These are phyloP conservation scores for Lepraria neglecta DNA, from an alignment of 495 filamentous ascomycete species.

Conservation along the genomic window DNA sequence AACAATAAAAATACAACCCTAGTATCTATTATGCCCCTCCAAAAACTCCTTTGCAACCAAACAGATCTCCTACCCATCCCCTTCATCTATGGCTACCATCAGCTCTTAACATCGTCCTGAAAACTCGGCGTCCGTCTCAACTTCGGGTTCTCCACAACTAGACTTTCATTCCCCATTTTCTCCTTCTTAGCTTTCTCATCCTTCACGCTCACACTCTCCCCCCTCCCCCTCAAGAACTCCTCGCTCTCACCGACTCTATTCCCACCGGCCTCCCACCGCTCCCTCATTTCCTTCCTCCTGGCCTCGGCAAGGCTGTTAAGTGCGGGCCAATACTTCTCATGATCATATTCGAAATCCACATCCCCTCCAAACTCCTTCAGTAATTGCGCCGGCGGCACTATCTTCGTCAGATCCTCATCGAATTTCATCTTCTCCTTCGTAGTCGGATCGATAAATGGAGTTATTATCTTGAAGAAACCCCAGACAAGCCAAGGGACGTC, in stretches of 20 bases:
- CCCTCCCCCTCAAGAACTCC: conserved; percentile 65
- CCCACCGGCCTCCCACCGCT: conserved; percentile 72
- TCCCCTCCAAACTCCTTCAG: conserved; percentile 54
- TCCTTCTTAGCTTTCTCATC: conserved; percentile 9
- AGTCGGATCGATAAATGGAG: conserved; percentile 88
- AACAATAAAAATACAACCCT: no score
- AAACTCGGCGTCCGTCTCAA: conserved; percentile 9
- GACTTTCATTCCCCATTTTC: background rate
- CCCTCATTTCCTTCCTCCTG: conserved; percentile 49
- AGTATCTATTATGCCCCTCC: no score
- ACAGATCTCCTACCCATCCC: background rate
- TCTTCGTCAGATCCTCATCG: conserved; percentile 74
- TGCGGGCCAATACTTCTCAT: conserved; percentile 82
- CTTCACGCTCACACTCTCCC: conserved; percentile 31
- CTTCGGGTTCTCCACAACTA: background rate
- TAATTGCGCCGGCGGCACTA: conserved; percentile 72
- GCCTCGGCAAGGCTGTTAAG: conserved; percentile 60
- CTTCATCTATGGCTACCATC: background rate
- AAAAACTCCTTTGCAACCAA: background rate
- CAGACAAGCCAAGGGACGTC: conserved; percentile 80
- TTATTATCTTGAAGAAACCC: conserved; percentile 92
- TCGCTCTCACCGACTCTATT: conserved; percentile 79
- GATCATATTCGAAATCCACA: conserved; percentile 70
- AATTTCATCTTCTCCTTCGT: conserved; percentile 92
- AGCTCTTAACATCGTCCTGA: background rate